phyloP scores from a whole-genome alignment of 208 protist genomes.

The Trichomonas tenax region DNA sequence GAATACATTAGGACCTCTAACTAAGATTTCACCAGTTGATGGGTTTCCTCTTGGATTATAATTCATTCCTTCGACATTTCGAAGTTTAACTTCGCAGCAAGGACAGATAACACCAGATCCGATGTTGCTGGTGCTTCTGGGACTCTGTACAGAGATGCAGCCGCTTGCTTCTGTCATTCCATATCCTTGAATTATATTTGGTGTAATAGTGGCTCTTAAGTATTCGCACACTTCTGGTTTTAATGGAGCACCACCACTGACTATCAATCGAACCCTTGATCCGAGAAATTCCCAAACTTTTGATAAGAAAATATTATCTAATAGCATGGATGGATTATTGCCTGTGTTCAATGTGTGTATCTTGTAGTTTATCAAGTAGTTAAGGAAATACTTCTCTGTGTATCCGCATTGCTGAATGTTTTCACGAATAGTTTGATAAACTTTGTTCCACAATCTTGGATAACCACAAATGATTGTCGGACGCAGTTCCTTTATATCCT shows the following conservation, averaged over 20 bases:
- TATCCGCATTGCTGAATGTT: not conserved
- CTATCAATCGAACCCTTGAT: not conserved
- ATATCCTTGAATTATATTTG: conserved; percentile 17
- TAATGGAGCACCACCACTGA: not conserved
- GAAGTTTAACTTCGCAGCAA: not conserved
- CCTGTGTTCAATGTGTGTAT: not conserved
- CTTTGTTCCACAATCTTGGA: conserved; percentile 21
- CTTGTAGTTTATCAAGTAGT: not conserved
- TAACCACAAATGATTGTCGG: not conserved
- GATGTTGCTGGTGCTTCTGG: not conserved
- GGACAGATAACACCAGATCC: not conserved
- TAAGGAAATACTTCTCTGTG: not conserved
- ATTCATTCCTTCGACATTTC: not conserved
- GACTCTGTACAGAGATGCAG: not conserved
- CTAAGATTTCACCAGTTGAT: not conserved
- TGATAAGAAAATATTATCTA: not conserved
- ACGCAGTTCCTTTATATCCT: not conserved
- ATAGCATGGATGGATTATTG: not conserved
- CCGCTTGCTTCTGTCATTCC: not conserved
- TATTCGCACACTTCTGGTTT: not conserved
- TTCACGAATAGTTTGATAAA: not conserved
- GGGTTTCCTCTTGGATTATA: not conserved
- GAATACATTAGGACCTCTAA: not conserved
- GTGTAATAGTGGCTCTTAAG: not conserved
- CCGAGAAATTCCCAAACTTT: not conserved